Evolutionary conservation across 192 early-diverging fungal species (phyloP).

Genomic region (Backusella morwellensis): DNA sequence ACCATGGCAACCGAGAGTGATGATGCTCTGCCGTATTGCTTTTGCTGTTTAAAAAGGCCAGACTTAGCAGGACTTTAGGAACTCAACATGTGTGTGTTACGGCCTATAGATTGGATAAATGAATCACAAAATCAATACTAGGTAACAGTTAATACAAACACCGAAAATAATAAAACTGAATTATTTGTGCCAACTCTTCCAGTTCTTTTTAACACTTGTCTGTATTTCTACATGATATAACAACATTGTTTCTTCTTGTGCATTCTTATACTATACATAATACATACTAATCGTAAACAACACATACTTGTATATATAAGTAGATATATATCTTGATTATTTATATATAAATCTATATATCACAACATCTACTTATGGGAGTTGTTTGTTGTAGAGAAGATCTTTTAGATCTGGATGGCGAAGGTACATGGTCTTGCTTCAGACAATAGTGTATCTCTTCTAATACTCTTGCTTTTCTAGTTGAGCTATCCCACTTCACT

Average conservation of each 20-base stretch:
- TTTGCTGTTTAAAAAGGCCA: too few relatives aligned
- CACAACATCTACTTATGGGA: constrained; percentile 33
- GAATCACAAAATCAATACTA: constrained; percentile 9
- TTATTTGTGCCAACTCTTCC: neutral
- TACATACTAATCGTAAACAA: neutral
- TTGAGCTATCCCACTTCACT: constrained; percentile 77
- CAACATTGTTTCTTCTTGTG: neutral
- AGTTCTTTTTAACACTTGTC: neutral
- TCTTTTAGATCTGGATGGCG: constrained; percentile 66
- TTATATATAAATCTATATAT: neutral
- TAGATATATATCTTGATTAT: neutral
- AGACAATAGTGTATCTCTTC: neutral
- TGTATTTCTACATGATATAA: neutral
- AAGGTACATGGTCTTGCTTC: constrained; percentile 50
- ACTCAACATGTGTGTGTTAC: neutral
- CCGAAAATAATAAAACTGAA: neutral
- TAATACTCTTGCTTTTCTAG: neutral
- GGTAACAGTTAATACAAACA: constrained; percentile 1
- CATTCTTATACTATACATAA: neutral
- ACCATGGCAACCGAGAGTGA: too few relatives aligned
- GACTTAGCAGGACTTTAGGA: neutral
- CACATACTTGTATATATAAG: too few relatives aligned
- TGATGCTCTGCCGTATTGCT: too few relatives aligned
- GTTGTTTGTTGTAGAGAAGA: constrained; percentile 57
- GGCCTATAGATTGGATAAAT: neutral